A percentile compares a stretch with the other conserved stretches of the same genome.
These are phyloP conservation scores for Thozetella sp. DNA, from an alignment of 495 filamentous ascomycete species.

Conservation along the genomic window DNA sequence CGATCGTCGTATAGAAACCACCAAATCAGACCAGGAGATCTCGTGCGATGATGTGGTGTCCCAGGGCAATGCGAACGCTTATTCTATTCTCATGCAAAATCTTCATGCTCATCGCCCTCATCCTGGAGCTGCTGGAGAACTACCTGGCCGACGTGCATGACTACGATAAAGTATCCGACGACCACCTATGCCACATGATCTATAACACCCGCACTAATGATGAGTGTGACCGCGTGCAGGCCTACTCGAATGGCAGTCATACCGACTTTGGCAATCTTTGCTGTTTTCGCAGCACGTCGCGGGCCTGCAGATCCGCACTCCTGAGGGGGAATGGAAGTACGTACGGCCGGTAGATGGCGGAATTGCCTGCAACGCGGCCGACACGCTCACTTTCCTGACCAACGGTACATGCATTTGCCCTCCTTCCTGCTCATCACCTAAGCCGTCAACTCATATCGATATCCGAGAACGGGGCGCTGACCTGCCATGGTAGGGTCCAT, in stretches of 20 bases:
- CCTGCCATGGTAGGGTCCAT: too few species aligned
- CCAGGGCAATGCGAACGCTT: too few species aligned
- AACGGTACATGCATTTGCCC: constrained; percentile 23
- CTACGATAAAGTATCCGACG: constrained; percentile 44
- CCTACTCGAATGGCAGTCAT: constrained; percentile 29
- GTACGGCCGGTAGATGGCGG: constrained; percentile 47
- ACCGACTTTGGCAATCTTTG: constrained; percentile 55
- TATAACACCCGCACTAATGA: constrained; percentile 37
- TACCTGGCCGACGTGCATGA: constrained; percentile 45
- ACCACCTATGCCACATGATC: constrained; percentile 52
- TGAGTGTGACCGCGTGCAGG: constrained; percentile 17
- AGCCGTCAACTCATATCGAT: too few species aligned
- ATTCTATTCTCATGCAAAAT: too few species aligned
- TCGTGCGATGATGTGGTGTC: too few species aligned
- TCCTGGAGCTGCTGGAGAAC: constrained; percentile 47
- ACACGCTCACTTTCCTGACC: constrained; percentile 47
- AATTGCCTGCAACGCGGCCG: constrained; percentile 49
- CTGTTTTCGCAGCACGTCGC: constrained; percentile 52
- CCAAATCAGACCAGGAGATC: too few species aligned
- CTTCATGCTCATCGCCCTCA: constrained; percentile 46
- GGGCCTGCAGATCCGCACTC: constrained; percentile 45
- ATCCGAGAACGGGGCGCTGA: too few species aligned
- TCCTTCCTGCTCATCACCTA: too few species aligned
- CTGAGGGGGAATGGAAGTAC: constrained; percentile 46
- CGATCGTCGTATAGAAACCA: too few species aligned